phyloP scores from a whole-genome alignment of 257 asterid genomes.

The Buddleja alternifolia region DNA sequence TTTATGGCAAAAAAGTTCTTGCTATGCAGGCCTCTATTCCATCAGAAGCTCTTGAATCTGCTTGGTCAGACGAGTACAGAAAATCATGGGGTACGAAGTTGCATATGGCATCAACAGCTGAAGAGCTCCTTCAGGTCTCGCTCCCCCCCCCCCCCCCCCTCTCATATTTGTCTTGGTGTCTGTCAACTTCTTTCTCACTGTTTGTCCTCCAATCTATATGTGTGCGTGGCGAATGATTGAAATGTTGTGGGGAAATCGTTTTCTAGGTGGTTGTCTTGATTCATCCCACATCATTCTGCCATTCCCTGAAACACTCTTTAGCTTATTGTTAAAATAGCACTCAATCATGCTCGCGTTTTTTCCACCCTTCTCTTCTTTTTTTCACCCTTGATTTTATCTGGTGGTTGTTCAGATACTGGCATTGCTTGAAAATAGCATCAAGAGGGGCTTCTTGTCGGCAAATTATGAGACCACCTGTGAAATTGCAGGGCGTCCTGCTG shows the following conservation, averaged over 20 bases:
- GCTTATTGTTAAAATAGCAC: not conserved
- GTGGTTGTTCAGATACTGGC: conserved; percentile 55
- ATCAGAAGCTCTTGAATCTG: conserved; percentile 61
- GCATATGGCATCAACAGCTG: conserved; percentile 58
- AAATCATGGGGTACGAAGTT: conserved; percentile 63
- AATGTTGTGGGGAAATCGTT: not conserved
- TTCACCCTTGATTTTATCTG: conserved; percentile 7
- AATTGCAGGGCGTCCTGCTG: conserved; percentile 29
- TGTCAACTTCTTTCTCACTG: too few relatives aligned
- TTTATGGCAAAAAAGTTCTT: conserved; percentile 21
- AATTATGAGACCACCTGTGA: conserved; percentile 63
- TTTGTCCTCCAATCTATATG: too few relatives aligned
- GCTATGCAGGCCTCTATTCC: conserved; percentile 71
- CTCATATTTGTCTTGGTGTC: too few relatives aligned
- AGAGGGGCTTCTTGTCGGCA: conserved; percentile 57
- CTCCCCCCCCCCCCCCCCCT: not conserved
- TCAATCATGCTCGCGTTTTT: not conserved
- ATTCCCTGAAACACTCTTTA: not conserved
- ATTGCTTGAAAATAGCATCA: conserved; percentile 61
- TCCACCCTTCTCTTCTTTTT: too few relatives aligned
- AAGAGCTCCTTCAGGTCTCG: conserved; percentile 77
- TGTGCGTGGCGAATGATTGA: too few relatives aligned
- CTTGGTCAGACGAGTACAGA: conserved; percentile 73
- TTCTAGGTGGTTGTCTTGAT: not conserved
- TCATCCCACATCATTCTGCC: not conserved